A percentile compares a stretch with the other conserved stretches of the same genome.
Conservation (phyloP, 192 early-diverging fungal genomes). For the Coemansia sp. region DNA sequence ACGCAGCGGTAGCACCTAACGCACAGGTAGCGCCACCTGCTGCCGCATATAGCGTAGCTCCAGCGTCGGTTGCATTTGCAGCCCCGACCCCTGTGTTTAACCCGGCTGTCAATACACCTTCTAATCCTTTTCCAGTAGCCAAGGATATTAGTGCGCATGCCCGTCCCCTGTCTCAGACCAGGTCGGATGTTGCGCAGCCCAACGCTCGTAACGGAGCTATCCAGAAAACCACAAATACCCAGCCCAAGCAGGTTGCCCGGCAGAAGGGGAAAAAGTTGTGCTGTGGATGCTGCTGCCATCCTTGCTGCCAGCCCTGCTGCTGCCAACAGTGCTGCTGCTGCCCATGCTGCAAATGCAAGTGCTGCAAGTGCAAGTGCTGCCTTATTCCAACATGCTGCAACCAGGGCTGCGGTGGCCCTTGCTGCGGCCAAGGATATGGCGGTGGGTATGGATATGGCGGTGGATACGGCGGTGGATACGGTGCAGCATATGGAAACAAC, state of each 20-base stretch:
- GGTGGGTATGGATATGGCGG: conserved; percentile 24
- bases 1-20: conserved; percentile 6
- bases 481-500: conserved; percentile 20
- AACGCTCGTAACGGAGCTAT: background rate
- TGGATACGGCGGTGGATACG: conserved; percentile 18
- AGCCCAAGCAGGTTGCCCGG: conserved; percentile 5
- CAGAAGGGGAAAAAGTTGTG: conserved; percentile 41
- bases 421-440: conserved; percentile 21
- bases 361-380: conserved; percentile 52
- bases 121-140: background rate
- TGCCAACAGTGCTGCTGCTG: conserved; percentile 42
- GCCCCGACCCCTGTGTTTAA: conserved; percentile 6
- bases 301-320: conserved; percentile 39
- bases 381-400: conserved; percentile 38
- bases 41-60: background rate
- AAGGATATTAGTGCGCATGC: background rate
- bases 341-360: conserved; percentile 37
- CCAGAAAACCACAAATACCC: background rate
- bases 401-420: conserved; percentile 14
- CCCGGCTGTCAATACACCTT: background rate
- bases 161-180: background rate
- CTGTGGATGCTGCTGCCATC: conserved; percentile 47
- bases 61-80: background rate
- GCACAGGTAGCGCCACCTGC: background rate
- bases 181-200: background rate